These are phyloP conservation scores for Haplographium delicatum DNA, from an alignment of 495 filamentous ascomycete species.

Conservation along the genomic window DNA sequence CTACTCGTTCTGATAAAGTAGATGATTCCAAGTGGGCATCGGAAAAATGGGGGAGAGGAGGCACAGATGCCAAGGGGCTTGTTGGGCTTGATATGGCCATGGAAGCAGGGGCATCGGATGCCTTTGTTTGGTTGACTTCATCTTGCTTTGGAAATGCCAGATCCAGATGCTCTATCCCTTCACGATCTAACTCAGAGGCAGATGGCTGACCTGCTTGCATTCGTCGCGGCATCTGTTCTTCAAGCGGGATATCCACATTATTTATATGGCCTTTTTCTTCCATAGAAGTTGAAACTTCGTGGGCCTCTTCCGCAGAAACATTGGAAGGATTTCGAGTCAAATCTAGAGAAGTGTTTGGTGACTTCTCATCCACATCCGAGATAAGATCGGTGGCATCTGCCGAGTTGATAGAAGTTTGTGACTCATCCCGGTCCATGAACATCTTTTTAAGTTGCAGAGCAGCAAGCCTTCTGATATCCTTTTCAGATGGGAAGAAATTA, in stretches of 20 bases:
- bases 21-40: conserved; percentile 21
- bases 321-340: conserved; percentile 40
- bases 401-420: conserved; percentile 62
- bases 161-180: conserved; percentile 65
- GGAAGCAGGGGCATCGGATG: conserved; percentile 11
- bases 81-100: conserved; percentile 1
- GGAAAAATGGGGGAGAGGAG: conserved; percentile 9
- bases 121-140: conserved; percentile 13
- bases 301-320: conserved; percentile 58
- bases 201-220: conserved; percentile 1
- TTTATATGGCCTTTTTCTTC: conserved; percentile 52
- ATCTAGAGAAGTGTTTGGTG: conserved; percentile 27
- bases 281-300: conserved; percentile 63
- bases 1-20: conserved; percentile 45
- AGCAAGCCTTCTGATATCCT: conserved; percentile 89
- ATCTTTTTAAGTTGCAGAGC: conserved; percentile 91
- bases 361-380: conserved; percentile 42
- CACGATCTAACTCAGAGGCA: conserved; percentile 21
- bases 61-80: conserved; percentile 4
- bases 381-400: conserved; percentile 49
- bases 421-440: conserved; percentile 80
- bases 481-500: conserved; percentile 93
- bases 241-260: neutral
- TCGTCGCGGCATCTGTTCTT: neutral
- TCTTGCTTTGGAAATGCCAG: conserved; percentile 52